These are phyloP conservation scores for Boletales sp. DNA, from an alignment of 768 basidiomycete species.

Conservation along the genomic window DNA sequence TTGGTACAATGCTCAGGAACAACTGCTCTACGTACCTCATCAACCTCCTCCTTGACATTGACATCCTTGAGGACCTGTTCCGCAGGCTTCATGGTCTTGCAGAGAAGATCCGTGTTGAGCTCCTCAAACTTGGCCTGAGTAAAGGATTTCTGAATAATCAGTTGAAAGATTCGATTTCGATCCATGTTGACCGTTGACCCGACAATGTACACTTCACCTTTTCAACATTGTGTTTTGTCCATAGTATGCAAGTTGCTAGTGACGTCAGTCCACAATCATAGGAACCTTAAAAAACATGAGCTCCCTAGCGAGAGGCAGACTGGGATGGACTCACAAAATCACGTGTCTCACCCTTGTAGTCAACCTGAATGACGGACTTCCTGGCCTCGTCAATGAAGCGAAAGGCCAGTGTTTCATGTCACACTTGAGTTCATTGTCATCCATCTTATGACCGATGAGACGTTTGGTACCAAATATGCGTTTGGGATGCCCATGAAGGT, in stretches of 20 bases:
- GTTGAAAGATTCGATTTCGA: conserved; percentile 98
- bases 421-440: conserved; percentile 74
- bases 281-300: conserved; percentile 62
- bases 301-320: not conserved
- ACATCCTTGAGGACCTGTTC: conserved; percentile 99
- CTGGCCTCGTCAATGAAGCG: conserved; percentile 71
- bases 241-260: conserved; percentile 75
- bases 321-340: conserved; percentile 65
- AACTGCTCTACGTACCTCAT: conserved; percentile 52
- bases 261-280: conserved; percentile 86
- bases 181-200: conserved; percentile 81
- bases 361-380: conserved; percentile 76
- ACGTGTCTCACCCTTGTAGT: conserved; percentile 74
- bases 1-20: not conserved
- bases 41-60: conserved; percentile 94
- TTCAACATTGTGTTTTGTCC: conserved; percentile 90
- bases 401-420: conserved; percentile 94
- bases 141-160: conserved; percentile 94
- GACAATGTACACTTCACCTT: conserved; percentile 94
- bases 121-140: conserved; percentile 99
- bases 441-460: conserved; percentile 83
- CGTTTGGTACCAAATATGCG: conserved; percentile 99
- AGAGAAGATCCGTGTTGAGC: conserved; percentile 97
- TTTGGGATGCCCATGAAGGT: conserved; percentile 86
- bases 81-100: conserved; percentile 99